Conservation (phyloP, 805 yeast genomes). For the Lipomyces spencermartinsiae region DNA sequence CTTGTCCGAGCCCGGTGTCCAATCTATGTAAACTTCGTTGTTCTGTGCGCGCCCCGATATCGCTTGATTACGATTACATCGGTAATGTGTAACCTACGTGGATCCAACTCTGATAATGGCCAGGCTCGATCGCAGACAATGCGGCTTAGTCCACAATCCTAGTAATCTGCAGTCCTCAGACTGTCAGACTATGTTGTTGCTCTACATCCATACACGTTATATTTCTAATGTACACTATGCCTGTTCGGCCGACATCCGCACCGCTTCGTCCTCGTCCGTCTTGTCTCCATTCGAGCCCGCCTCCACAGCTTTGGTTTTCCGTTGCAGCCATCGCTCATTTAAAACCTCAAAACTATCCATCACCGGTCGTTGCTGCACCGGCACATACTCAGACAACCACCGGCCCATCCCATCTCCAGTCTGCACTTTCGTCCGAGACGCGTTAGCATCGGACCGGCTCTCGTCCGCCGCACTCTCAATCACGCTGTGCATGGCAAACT, state of each 20-base stretch:
- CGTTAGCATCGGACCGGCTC: conserved; percentile 2
- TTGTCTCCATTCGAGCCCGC: background rate
- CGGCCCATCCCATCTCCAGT: conserved; percentile 82
- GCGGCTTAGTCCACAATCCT: no score
- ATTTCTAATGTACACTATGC: background rate
- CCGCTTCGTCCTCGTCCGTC: background rate
- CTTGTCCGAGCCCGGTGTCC: no score
- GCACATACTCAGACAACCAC: conserved; percentile 61
- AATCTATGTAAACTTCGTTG: no score
- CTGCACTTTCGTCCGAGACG: conserved; percentile 49
- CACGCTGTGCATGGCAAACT: conserved; percentile 55
- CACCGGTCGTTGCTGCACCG: conserved; percentile 60
- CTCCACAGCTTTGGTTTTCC: conserved; percentile 7
- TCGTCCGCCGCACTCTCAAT: conserved; percentile 13
- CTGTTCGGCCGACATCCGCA: background rate
- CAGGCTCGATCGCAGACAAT: no score
- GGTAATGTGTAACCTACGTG: no score
- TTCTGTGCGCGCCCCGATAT: no score
- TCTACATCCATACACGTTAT: background rate
- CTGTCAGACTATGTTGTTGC: background rate
- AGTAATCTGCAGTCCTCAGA: no score
- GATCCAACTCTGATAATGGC: no score
- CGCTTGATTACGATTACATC: no score
- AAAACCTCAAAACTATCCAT: conserved; percentile 71
- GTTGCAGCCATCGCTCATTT: conserved; percentile 58